Base-by-base conservation (phyloP, 1,139 yeast species). In the Sugiyamaella japonica region DNA sequence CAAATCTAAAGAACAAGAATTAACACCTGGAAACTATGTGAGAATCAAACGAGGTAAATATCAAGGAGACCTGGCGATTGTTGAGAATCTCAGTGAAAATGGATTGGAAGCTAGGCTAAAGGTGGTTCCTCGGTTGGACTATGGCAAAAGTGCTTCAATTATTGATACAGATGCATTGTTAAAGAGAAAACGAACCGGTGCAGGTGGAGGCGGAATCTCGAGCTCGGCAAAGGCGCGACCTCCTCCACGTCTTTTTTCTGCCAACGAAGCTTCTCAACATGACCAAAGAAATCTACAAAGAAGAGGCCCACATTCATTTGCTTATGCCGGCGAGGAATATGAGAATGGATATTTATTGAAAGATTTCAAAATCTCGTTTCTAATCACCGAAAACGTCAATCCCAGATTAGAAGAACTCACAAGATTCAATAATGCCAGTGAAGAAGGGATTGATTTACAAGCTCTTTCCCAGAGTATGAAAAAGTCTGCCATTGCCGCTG, bases 41-140 rank as follows among this genome's bases (percentile, higher is more conserved):
- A 81, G 99, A 63, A 81, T 93, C 61, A 86, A 88, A 65, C 81
- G 96, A 61, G 98, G 99, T 60, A 86, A 86, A 67, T 91, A 91
- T 70, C 89, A 88, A 67, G 95, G 95, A 40, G 99, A 93, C 70
- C 78, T 93, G 61, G 99, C 97, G 17, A 82, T 89, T 55, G 96
- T 93, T 55, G 97, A 90, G 65, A 90, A 91, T 67, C 80, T 95
- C 61, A 88, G 96, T 55, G 98, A 93, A 68, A 91, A 89, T 68
- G 98, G 97, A 52, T 79, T 95, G 62, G 98, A 91, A 69, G 98
- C 90, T 23, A 82, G 95, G 66, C 83, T 96, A 66, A 89, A 89
- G 67, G 78, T 95, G 59, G 95, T 93, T 23, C 99, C 99, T 38
- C 82, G 99, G 65, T 75, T 93, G 58, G 98, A 93, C 70, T 93